A percentile compares a stretch with the other conserved stretches of the same genome.
Evolutionary conservation across 306 rosid genomes (phyloP).

Genomic region (Notholithocarpus densiflorus): DNA sequence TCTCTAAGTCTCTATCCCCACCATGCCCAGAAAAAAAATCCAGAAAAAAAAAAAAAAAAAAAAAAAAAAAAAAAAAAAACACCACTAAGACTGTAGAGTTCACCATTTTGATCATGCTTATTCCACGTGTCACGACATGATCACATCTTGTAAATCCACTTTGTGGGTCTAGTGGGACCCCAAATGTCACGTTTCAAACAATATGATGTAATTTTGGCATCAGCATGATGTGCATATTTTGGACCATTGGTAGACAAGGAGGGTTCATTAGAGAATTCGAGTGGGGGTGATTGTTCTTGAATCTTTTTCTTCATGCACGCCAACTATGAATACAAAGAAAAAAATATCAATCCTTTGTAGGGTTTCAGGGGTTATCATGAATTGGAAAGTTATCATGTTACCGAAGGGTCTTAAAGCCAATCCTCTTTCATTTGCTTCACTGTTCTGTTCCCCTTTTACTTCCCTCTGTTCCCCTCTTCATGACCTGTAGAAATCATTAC

Average conservation of each 20-base stretch:
- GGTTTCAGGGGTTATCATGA: conserved; percentile 44
- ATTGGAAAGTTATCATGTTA: conserved; percentile 30
- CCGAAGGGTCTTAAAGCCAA: conserved; percentile 25
- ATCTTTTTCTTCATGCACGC: conserved; percentile 31
- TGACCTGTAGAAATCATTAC: conserved; percentile 28
- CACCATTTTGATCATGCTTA: neutral
- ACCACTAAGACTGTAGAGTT: neutral
- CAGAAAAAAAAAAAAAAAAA: neutral
- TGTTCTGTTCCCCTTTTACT: conserved; percentile 16
- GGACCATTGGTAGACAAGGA: conserved; percentile 18
- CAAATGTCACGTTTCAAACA: neutral
- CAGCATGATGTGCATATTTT: conserved; percentile 40
- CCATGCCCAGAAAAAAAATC: neutral
- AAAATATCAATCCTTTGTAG: conserved; percentile 32
- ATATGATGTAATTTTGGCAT: conserved; percentile 45
- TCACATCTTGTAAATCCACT: conserved; percentile 9
- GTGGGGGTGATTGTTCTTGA: conserved; percentile 9
- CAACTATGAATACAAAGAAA: conserved; percentile 34
- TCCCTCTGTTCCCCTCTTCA: neutral
- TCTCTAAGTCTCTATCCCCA: neutral
- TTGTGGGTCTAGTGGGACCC: conserved; percentile 9
- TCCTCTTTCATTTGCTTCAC: conserved; percentile 1
- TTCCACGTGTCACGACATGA: neutral
- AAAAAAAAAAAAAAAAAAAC: neutral
- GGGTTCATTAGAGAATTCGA: conserved; percentile 16